A percentile compares a stretch with the other conserved stretches of the same genome.
Conservation (phyloP, 768 basidiomycete genomes). For the Pulveroboletus sp. region DNA sequence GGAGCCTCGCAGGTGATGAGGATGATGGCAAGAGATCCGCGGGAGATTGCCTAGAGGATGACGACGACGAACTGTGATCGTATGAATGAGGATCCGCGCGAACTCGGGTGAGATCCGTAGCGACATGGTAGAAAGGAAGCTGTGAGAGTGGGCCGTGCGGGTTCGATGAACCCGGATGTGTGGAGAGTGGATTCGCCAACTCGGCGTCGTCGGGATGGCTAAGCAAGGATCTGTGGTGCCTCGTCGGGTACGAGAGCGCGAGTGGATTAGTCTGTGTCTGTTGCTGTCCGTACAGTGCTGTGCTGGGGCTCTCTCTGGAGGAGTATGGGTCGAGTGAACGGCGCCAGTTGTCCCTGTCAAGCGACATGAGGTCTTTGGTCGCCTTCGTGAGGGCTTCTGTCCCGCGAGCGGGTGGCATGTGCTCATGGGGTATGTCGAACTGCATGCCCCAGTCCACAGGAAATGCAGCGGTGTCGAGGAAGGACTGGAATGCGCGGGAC, state of each 20-base stretch:
- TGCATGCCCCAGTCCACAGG: slow-evolving; percentile 47
- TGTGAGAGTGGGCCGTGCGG: slow-evolving; percentile 8
- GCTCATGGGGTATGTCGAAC: slow-evolving; percentile 36
- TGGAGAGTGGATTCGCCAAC: slow-evolving; percentile 1
- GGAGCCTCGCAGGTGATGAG: slow-evolving; percentile 10
- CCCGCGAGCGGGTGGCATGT: slow-evolving; percentile 48
- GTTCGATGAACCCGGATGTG: slow-evolving; percentile 2
- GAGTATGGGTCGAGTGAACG: slow-evolving; percentile 21
- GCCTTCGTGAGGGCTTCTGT: slow-evolving; percentile 69
- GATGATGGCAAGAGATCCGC: slow-evolving; percentile 15
- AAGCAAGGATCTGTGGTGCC: slow-evolving; percentile 11
- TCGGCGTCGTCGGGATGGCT: slow-evolving; percentile 8
- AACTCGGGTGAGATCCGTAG: slow-evolving; percentile 7
- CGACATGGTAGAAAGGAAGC: slow-evolving; percentile 16
- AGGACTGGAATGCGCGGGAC: slow-evolving; percentile 63
- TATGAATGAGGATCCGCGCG: slow-evolving; percentile 8
- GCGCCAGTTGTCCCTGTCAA: slow-evolving; percentile 46
- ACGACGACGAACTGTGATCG: slow-evolving; percentile 23
- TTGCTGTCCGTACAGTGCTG: slow-evolving; percentile 11
- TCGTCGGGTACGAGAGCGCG: slow-evolving; percentile 15
- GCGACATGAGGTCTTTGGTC: slow-evolving; percentile 78
- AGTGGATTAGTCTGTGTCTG: slow-evolving; percentile 18
- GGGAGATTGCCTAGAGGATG: slow-evolving; percentile 26
- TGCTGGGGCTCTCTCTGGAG: slow-evolving; percentile 3
- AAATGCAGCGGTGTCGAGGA: slow-evolving; percentile 47